phyloP scores from a whole-genome alignment of 225 moss, liverwort and hornwort genomes.

The Anthoceros angustus region DNA sequence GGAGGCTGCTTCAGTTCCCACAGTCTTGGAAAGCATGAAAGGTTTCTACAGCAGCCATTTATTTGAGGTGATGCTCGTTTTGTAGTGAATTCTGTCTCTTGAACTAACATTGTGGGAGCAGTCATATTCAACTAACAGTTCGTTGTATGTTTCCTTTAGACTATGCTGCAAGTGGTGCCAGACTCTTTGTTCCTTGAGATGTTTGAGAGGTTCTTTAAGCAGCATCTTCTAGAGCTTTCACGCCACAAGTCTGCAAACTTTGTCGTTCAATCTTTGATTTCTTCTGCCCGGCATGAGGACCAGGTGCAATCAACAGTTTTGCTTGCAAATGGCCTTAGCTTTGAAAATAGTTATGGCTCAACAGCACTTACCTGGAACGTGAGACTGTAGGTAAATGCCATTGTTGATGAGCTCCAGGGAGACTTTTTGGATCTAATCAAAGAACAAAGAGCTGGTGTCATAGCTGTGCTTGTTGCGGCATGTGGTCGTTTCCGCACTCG shows the following conservation, averaged over 20 bases:
- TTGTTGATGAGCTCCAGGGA: slow-evolving; percentile 79
- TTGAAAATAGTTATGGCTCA: background rate
- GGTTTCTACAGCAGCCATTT: slow-evolving; percentile 85
- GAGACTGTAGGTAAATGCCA: slow-evolving; percentile 59
- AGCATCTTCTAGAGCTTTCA: slow-evolving; percentile 62
- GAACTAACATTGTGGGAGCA: background rate
- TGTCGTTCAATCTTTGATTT: slow-evolving; percentile 74
- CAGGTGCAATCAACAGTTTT: slow-evolving; percentile 41
- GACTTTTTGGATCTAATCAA: slow-evolving; percentile 64
- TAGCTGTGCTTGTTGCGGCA: slow-evolving; percentile 77
- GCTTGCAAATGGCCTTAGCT: background rate
- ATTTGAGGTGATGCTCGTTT: slow-evolving; percentile 54
- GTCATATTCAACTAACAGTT: background rate
- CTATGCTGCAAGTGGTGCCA: slow-evolving; percentile 73
- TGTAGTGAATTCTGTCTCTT: background rate
- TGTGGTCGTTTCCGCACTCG: slow-evolving; percentile 69
- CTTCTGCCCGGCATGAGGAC: slow-evolving; percentile 69
- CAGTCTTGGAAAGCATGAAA: slow-evolving; percentile 58
- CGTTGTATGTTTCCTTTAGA: slow-evolving; percentile 20
- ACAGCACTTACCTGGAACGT: background rate
- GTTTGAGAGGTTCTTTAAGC: slow-evolving; percentile 74
- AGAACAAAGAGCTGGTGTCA: slow-evolving; percentile 64
- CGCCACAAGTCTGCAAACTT: slow-evolving; percentile 79
- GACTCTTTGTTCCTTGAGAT: slow-evolving; percentile 67
- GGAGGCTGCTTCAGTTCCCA: slow-evolving; percentile 52